Conservation (phyloP, 345 rosid species). For the Eucalyptus tenuipes region DNA sequence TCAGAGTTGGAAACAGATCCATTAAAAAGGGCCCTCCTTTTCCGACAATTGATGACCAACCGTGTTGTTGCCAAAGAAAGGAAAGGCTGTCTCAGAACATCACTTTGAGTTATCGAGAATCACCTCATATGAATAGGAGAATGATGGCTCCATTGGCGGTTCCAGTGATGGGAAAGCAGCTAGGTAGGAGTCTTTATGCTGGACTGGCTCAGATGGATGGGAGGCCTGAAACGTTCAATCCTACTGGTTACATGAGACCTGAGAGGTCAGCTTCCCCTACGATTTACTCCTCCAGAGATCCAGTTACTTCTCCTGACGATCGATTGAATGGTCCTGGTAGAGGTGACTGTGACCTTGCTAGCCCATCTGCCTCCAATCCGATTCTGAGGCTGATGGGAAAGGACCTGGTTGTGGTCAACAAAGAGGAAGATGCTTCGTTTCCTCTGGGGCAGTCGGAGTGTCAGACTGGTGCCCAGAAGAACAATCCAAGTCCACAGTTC, state of each 20-base stretch:
- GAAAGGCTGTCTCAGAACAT: slow-evolving; percentile 45
- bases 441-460: slow-evolving; percentile 19
- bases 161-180: slow-evolving; percentile 18
- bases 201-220: slow-evolving; percentile 15
- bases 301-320: slow-evolving; percentile 11
- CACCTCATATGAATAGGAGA: slow-evolving; percentile 48
- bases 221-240: slow-evolving; percentile 13
- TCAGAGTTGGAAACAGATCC: slow-evolving; percentile 12
- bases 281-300: slow-evolving; percentile 3
- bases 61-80: slow-evolving; percentile 90
- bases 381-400: slow-evolving; percentile 95
- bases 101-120: slow-evolving; percentile 33
- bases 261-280: slow-evolving; percentile 11
- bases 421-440: slow-evolving; percentile 42
- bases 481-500: slow-evolving; percentile 15
- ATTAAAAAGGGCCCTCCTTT: slow-evolving; percentile 29
- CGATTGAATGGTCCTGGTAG: slow-evolving; percentile 12
- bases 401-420: slow-evolving; percentile 86
- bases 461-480: slow-evolving; percentile 6
- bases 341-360: slow-evolving; percentile 34
- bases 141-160: slow-evolving; percentile 21
- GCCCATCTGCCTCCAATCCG: slow-evolving; percentile 67
- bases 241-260: slow-evolving; percentile 12
- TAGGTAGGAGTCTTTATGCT: slow-evolving; percentile 2
- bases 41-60: slow-evolving; percentile 34